Evolutionary conservation across 495 filamentous ascomycete genomes (phyloP).

Genomic region (Aspergillus egyptiacus): DNA sequence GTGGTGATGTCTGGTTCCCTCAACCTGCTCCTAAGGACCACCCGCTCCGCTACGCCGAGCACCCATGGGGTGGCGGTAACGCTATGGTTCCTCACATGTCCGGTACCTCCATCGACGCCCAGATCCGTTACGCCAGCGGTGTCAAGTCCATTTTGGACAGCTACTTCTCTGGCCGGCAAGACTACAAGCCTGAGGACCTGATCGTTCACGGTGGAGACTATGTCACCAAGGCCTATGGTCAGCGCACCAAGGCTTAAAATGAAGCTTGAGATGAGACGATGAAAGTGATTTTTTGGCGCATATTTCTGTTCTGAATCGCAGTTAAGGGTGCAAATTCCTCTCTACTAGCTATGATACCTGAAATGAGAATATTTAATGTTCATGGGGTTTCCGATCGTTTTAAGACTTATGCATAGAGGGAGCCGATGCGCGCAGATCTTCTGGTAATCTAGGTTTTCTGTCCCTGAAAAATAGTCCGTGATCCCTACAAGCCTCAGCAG

Average conservation of each 20-base stretch:
- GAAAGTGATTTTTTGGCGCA: conserved; percentile 14
- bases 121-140: conserved; percentile 88
- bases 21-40: conserved; percentile 96
- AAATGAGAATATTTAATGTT: conserved; percentile 4
- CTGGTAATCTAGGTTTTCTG: too few relatives aligned
- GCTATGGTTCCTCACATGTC: conserved; percentile 99
- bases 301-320: conserved; percentile 11
- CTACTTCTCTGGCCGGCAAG: conserved; percentile 79
- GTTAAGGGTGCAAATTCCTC: not conserved
- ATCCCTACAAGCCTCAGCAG: too few relatives aligned
- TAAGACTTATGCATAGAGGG: too few relatives aligned
- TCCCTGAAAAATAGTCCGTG: too few relatives aligned
- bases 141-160: conserved; percentile 83
- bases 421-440: too few relatives aligned
- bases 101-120: conserved; percentile 93
- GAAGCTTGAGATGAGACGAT: conserved; percentile 9
- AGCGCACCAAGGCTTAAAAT: conserved; percentile 48
- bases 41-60: conserved; percentile 84
- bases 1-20: conserved; percentile 89
- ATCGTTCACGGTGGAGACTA: conserved; percentile 92
- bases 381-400: too few relatives aligned
- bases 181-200: conserved; percentile 87
- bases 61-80: conserved; percentile 94
- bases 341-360: conserved; percentile 10
- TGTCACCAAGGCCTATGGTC: conserved; percentile 90